Evolutionary conservation across 306 rosid species (phyloP).

Genomic region (Calophaca sinica): DNA sequence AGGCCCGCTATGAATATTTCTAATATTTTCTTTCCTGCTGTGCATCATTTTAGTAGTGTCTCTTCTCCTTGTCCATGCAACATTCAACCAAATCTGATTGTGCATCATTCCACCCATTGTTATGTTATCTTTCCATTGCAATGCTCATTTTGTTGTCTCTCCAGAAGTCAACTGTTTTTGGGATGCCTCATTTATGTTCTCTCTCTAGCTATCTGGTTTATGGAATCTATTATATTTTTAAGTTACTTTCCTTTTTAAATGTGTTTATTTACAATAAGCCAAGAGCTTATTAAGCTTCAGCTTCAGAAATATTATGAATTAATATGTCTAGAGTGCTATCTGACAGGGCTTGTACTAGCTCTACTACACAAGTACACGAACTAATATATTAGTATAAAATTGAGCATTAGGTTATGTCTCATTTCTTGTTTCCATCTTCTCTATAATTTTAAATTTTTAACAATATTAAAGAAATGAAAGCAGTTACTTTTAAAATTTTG

Average conservation of each 20-base stretch:
- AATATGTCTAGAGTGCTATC: not conserved
- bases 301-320: conserved; percentile 17
- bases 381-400: conserved; percentile 3
- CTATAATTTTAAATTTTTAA: not conserved
- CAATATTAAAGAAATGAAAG: not conserved
- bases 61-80: not conserved
- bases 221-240: conserved; percentile 11
- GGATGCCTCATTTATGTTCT: not conserved
- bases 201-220: conserved; percentile 17
- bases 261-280: conserved; percentile 1
- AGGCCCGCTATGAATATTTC: not conserved
- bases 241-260: not conserved
- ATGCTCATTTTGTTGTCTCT: conserved; percentile 30
- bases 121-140: conserved; percentile 6
- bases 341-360: not conserved
- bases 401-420: not conserved
- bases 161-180: conserved; percentile 28
- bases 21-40: not conserved
- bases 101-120: conserved; percentile 21
- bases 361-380: not conserved
- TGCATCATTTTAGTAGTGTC: conserved; percentile 6
- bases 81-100: conserved; percentile 14
- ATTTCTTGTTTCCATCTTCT: not conserved
- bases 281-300: not conserved
- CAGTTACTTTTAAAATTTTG: conserved; percentile 6